Evolutionary conservation across 192 early-diverging fungal species (phyloP).

Genomic region (Mycoemilia scoparia): DNA sequence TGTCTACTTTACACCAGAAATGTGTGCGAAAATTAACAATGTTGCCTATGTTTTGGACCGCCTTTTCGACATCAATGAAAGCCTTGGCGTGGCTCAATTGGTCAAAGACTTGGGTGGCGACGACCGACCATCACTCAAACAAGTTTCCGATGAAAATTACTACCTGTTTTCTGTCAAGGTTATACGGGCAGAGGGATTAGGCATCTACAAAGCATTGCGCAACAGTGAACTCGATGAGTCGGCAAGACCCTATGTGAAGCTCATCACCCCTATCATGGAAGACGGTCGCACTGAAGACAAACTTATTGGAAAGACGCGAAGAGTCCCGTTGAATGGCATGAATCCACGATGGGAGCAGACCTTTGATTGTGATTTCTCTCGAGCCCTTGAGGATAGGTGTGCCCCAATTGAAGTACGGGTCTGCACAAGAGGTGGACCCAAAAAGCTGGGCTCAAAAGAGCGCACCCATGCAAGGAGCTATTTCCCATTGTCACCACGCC

Average conservation of each 20-base stretch:
- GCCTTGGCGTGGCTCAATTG: constrained; percentile 15
- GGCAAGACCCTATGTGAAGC: constrained; percentile 41
- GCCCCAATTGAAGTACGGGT: constrained; percentile 22
- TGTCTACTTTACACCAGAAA: constrained; percentile 13
- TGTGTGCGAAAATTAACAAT: constrained; percentile 30
- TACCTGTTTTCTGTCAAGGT: constrained; percentile 52
- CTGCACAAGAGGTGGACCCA: constrained; percentile 28
- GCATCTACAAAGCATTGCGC: constrained; percentile 38
- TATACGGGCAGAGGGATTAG: constrained; percentile 42
- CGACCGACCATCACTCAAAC: constrained; percentile 14
- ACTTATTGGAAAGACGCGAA: constrained; percentile 38
- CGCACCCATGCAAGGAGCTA: constrained; percentile 39
- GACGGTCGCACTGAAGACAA: constrained; percentile 30
- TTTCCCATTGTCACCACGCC: constrained; percentile 33
- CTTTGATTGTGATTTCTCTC: constrained; percentile 42
- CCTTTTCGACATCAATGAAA: constrained; percentile 23
- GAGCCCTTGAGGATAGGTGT: constrained; percentile 15
- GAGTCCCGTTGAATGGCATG: constrained; percentile 8
- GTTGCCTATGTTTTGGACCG: constrained; percentile 16
- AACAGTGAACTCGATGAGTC: constrained; percentile 10
- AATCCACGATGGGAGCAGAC: constrained; percentile 72
- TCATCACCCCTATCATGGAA: constrained; percentile 25
- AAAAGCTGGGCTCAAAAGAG: constrained; percentile 18
- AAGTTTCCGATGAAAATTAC: constrained; percentile 1
- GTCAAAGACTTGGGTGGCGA: constrained; percentile 18